Conservation (phyloP, 371 early-diverging fungal genomes). For the Cokeromyces recurvatus region DNA sequence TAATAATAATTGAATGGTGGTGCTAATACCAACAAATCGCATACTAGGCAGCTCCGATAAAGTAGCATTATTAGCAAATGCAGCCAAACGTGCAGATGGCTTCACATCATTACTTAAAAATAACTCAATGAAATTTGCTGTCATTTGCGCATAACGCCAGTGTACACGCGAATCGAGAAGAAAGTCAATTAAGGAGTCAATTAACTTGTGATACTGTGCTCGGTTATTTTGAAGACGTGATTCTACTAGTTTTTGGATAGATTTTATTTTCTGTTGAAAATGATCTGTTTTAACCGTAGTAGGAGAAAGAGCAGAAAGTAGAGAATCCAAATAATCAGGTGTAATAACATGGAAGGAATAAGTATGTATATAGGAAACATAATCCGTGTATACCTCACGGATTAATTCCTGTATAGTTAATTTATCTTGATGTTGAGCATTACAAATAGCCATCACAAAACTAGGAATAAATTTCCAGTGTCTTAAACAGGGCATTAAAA, state of each 20-base stretch:
- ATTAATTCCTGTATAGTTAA: conserved; percentile 70
- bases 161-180: conserved; percentile 57
- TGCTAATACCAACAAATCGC: conserved; percentile 56
- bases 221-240: conserved; percentile 22
- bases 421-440: conserved; percentile 78
- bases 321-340: conserved; percentile 14
- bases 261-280: conserved; percentile 13
- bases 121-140: conserved; percentile 70
- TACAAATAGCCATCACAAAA: conserved; percentile 59
- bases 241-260: conserved; percentile 14
- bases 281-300: conserved; percentile 5
- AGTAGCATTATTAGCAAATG: conserved; percentile 51
- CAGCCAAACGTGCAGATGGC: conserved; percentile 49
- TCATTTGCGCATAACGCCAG: conserved; percentile 80
- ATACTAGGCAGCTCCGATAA: conserved; percentile 70
- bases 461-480: conserved; percentile 61
- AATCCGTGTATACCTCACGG: conserved; percentile 61
- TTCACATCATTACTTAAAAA: conserved; percentile 54
- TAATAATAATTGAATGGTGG: conserved; percentile 46
- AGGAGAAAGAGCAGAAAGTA: conserved; percentile 8
- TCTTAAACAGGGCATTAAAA: conserved; percentile 53
- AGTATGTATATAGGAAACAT: conserved; percentile 45
- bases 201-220: conserved; percentile 19
- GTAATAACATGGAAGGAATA: conserved; percentile 35
- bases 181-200: conserved; percentile 37